phyloP scores from a whole-genome alignment of 2,329 filamentous ascomycete genomes.

The Diaporthe helianthi region DNA sequence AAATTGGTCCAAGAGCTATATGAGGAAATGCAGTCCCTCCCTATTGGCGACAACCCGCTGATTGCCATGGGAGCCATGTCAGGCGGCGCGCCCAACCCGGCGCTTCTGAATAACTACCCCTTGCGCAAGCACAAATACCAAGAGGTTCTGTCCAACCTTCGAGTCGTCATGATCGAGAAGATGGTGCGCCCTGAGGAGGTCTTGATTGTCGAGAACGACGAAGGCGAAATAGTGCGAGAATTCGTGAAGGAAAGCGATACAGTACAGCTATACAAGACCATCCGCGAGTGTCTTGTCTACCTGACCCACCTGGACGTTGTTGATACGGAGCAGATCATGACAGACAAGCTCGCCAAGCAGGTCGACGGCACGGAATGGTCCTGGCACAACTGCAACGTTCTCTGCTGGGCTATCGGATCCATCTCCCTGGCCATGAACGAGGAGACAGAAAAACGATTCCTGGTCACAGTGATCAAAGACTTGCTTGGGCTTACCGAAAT shows the following conservation, averaged over 20 bases:
- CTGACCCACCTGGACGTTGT: slow-evolving; percentile 96
- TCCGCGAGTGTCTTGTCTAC: slow-evolving; percentile 94
- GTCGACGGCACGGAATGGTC: slow-evolving; percentile 98
- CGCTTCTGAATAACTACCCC: slow-evolving; percentile 85
- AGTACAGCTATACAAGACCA: slow-evolving; percentile 99
- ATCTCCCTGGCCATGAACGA: slow-evolving; percentile 99
- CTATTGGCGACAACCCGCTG: slow-evolving; percentile 92
- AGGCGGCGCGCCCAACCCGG: slow-evolving; percentile 84
- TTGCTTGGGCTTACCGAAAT: slow-evolving; percentile 95
- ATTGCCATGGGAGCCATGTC: slow-evolving; percentile 78
- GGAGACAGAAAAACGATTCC: slow-evolving; percentile 97
- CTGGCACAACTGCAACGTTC: slow-evolving; percentile 99
- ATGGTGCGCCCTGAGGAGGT: slow-evolving; percentile 99
- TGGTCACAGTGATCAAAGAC: slow-evolving; percentile 99
- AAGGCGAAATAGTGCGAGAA: slow-evolving; percentile 97
- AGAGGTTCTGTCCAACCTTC: slow-evolving; percentile 90
- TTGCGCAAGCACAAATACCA: slow-evolving; percentile 98
- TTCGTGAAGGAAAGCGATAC: slow-evolving; percentile 99
- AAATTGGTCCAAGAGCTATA: slow-evolving; percentile 98
- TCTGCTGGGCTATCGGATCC: slow-evolving; percentile 99
- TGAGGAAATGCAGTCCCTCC: slow-evolving; percentile 97
- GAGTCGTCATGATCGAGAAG: slow-evolving; percentile 99
- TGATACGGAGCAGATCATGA: slow-evolving; percentile 99
- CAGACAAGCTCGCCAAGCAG: slow-evolving; percentile 93
- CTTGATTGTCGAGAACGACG: slow-evolving; percentile 98